phyloP scores from a whole-genome alignment of 2,329 filamentous ascomycete genomes.

The Aspergillus versicolor region DNA sequence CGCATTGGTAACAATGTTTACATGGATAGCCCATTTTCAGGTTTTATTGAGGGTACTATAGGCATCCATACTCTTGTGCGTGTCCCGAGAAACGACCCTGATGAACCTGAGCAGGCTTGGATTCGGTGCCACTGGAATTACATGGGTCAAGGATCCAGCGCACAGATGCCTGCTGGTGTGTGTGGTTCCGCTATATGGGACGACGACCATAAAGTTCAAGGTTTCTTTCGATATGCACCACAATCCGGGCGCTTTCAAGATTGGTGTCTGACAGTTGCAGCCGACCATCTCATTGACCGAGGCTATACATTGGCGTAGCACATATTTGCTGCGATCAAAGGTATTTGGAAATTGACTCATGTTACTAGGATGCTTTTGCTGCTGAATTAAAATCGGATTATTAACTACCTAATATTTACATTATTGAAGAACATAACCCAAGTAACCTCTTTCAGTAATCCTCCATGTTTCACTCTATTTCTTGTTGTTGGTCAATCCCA shows the following conservation, averaged over 20 bases:
- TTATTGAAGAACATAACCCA: not conserved
- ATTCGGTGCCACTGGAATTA: slow-evolving; percentile 13
- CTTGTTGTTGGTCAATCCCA: slow-evolving; percentile 51
- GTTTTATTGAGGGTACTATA: not conserved
- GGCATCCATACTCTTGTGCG: not conserved
- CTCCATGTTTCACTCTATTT: slow-evolving; percentile 24
- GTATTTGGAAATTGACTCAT: no score
- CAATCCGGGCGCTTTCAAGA: slow-evolving; percentile 10
- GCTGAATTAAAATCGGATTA: not conserved
- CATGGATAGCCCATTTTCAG: slow-evolving; percentile 5
- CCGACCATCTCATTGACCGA: slow-evolving; percentile 9
- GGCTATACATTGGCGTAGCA: slow-evolving; percentile 6
- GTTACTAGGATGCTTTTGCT: no score
- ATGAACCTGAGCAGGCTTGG: slow-evolving; percentile 7
- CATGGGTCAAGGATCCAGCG: slow-evolving; percentile 8
- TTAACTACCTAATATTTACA: not conserved
- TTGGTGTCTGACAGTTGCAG: slow-evolving; percentile 13
- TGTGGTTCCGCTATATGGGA: slow-evolving; percentile 15
- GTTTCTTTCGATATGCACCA: slow-evolving; percentile 17
- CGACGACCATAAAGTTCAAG: slow-evolving; percentile 9
- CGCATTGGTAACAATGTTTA: slow-evolving; percentile 1
- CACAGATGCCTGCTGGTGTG: slow-evolving; percentile 5
- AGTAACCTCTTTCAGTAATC: not conserved
- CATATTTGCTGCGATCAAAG: not conserved
- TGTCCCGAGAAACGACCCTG: not conserved